These are phyloP conservation scores for Radiomyces spectabilis DNA, from an alignment of 192 early-diverging fungal genomes.

Conservation along the genomic window DNA sequence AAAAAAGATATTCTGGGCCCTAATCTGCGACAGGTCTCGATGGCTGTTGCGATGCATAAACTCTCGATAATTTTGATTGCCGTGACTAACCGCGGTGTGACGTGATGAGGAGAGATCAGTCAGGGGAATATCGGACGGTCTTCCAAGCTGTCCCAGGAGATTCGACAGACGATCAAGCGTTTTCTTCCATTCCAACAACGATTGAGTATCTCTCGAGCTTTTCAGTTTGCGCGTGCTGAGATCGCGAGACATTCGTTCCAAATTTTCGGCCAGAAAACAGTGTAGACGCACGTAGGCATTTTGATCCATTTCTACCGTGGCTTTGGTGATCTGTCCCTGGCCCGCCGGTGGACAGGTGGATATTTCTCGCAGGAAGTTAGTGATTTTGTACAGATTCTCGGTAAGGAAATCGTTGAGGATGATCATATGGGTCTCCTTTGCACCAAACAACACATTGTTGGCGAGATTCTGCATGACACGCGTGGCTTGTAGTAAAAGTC, in stretches of 20 bases:
- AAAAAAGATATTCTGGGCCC: slow-evolving; percentile 64
- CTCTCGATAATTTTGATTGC: slow-evolving; percentile 41
- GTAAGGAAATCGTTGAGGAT: slow-evolving; percentile 82
- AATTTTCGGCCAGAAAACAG: slow-evolving; percentile 57
- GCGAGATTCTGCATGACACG: slow-evolving; percentile 96
- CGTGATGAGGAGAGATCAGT: slow-evolving; percentile 25
- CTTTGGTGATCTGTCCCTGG: no score
- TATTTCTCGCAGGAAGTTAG: slow-evolving; percentile 71
- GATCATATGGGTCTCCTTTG: slow-evolving; percentile 92
- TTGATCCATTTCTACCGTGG: slow-evolving; percentile 14
- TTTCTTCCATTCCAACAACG: slow-evolving; percentile 44
- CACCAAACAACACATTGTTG: slow-evolving; percentile 91
- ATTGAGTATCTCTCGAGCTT: slow-evolving; percentile 53
- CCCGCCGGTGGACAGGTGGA: slow-evolving; percentile 31
- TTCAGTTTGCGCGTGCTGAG: slow-evolving; percentile 45
- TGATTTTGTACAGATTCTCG: slow-evolving; percentile 75
- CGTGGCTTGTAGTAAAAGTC: slow-evolving; percentile 81
- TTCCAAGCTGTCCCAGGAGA: slow-evolving; percentile 74
- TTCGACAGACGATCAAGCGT: slow-evolving; percentile 70
- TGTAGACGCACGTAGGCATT: slow-evolving; percentile 31
- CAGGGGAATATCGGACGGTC: slow-evolving; percentile 55
- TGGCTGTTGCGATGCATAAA: slow-evolving; percentile 62
- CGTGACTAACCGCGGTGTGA: slow-evolving; percentile 17
- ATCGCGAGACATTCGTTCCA: slow-evolving; percentile 64
- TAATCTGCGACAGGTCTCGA: slow-evolving; percentile 55